phyloP scores from a whole-genome alignment of 2,329 filamentous ascomycete species.

The Xylariomycetidae sp. region DNA sequence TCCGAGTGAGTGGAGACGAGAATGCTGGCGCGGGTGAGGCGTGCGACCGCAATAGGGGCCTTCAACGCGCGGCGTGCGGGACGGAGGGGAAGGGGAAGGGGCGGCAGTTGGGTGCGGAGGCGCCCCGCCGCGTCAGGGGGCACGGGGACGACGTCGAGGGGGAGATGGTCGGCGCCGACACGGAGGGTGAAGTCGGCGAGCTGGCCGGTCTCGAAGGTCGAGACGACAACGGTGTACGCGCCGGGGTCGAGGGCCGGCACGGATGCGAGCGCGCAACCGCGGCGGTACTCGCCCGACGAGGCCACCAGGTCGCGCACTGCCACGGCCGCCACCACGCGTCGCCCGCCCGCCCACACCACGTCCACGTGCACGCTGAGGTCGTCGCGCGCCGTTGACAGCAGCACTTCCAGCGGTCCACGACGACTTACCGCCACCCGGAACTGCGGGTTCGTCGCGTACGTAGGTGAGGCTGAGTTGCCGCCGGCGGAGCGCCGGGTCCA shows the following conservation, averaged over 20 bases:
- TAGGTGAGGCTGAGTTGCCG: slow-evolving; percentile 70
- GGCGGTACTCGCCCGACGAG: slow-evolving; percentile 83
- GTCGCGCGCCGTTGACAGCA: slow-evolving; percentile 62
- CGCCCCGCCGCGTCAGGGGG: slow-evolving; percentile 70
- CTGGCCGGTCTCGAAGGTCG: slow-evolving; percentile 80
- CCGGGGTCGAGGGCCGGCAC: slow-evolving; percentile 58
- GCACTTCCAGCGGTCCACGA: slow-evolving; percentile 59
- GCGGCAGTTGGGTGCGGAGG: slow-evolving; percentile 53
- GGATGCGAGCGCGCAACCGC: slow-evolving; percentile 68
- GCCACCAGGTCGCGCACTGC: slow-evolving; percentile 71
- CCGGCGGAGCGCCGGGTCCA: slow-evolving; percentile 81
- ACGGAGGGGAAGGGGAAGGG: slow-evolving; percentile 38
- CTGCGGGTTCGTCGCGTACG: slow-evolving; percentile 83
- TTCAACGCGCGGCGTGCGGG: slow-evolving; percentile 29
- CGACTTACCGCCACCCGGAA: slow-evolving; percentile 57
- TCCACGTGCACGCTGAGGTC: slow-evolving; percentile 79
- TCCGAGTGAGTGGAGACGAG: slow-evolving; percentile 39
- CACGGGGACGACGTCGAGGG: slow-evolving; percentile 53
- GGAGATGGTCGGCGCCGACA: slow-evolving; percentile 59
- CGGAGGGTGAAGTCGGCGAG: slow-evolving; percentile 67
- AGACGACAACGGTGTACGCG: slow-evolving; percentile 81
- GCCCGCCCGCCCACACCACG: slow-evolving; percentile 70
- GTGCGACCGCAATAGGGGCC: slow-evolving; percentile 31
- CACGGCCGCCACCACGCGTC: slow-evolving; percentile 62
- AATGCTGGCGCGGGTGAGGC: slow-evolving; percentile 57